Base-by-base conservation (phyloP, 2,329 filamentous ascomycete species). In the Capronia americana region DNA sequence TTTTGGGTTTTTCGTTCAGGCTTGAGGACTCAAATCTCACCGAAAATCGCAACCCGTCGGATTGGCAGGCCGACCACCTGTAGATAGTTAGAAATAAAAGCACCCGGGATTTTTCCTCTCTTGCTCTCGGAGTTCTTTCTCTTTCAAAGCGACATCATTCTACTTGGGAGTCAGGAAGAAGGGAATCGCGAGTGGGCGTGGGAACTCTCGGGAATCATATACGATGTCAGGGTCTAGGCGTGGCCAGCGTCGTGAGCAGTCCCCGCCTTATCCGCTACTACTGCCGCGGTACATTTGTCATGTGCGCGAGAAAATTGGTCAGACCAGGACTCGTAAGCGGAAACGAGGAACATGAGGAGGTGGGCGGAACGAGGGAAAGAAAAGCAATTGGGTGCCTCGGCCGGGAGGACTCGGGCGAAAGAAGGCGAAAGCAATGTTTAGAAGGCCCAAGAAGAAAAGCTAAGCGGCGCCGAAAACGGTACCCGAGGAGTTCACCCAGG, bases 11-110 rank as follows among this genome's bases (percentile, higher is more conserved):
- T 17, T 41, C 14, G 4, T 17, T 38, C 6, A 6, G 38, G 12
- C 17, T 17, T 6, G 6, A 14, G 5, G 14, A 41, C 17, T 17
- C 38, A 41, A 14, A 14, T 17, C 5, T 44, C 38, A 44, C 38
- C 38, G 20, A 44, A n/a, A 55, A 55, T 55, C 28, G 26, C n/a
- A 34, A 55, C 11, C 8, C 28, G 57, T 70, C 68, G 65, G 68
- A 68, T 70, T 70, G 68, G 68, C 68, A 70, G 68, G 68, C 68
- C 68, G 68, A 70, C 64, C 26, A 68, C 68, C 68, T 68, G 68
- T 70, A 70, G 61, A 68, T 70, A 70, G 68, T 70, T 70, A 65
- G 68, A 66, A 70, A 46, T 24, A 61, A 50, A 60, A 53, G 44
- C 26, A 51, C 44, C 26, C 5, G 6, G 24, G 10, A 59, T 46